Evolutionary conservation across 371 early-diverging fungal genomes (phyloP).

Genomic region (Mortierella sp.): DNA sequence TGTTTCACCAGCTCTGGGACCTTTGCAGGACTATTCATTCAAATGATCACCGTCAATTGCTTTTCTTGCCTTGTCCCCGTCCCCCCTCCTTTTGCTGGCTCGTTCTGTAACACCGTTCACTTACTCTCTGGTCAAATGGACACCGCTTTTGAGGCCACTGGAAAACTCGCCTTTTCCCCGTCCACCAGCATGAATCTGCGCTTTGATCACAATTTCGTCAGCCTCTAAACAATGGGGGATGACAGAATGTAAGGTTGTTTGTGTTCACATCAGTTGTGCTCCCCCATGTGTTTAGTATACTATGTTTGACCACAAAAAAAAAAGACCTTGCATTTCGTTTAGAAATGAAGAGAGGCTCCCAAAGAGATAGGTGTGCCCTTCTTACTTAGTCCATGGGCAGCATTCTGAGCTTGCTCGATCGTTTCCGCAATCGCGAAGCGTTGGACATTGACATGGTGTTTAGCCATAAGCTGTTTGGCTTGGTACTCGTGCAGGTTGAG

Average conservation of each 20-base stretch:
- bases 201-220: slow-evolving; percentile 73
- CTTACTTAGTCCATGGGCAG: slow-evolving; percentile 61
- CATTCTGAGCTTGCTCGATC: slow-evolving; percentile 63
- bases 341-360: too few relatives aligned
- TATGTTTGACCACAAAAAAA: not conserved
- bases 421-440: slow-evolving; percentile 66
- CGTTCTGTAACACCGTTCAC: too few relatives aligned
- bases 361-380: too few relatives aligned
- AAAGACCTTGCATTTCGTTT: too few relatives aligned
- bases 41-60: not conserved
- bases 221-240: slow-evolving; percentile 19
- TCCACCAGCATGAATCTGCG: slow-evolving; percentile 77
- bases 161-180: slow-evolving; percentile 75
- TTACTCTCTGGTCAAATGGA: slow-evolving; percentile 57
- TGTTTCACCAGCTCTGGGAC: slow-evolving; percentile 65
- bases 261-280: not conserved
- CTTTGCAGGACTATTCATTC: slow-evolving; percentile 44
- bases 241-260: not conserved
- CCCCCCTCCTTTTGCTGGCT: too few relatives aligned
- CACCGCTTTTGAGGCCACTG: slow-evolving; percentile 71
- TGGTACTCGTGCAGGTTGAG: slow-evolving; percentile 54
- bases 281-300: too few relatives aligned
- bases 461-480: slow-evolving; percentile 68
- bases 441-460: slow-evolving; percentile 68
- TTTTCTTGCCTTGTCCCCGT: not conserved